phyloP scores from a whole-genome alignment of 805 yeast genomes.

The Lachancea thermotolerans region DNA sequence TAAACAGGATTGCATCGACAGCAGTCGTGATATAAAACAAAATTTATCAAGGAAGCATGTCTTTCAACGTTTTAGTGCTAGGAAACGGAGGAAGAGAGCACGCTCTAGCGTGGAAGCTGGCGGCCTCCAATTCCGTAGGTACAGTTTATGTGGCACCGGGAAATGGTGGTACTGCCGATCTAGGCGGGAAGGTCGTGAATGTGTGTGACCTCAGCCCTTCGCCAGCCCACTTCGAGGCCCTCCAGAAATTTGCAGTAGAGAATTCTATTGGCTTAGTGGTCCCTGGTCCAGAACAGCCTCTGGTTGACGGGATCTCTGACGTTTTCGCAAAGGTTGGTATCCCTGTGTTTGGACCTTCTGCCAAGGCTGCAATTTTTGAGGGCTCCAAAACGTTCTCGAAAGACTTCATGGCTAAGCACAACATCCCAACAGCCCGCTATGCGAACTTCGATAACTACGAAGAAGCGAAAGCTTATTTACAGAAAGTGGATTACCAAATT shows the following conservation, averaged over 20 bases:
- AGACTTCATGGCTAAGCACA: slow-evolving; percentile 85
- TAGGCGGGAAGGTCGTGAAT: slow-evolving; percentile 51
- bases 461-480: slow-evolving; percentile 66
- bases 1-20: too few species aligned
- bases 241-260: slow-evolving; percentile 68
- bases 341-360: slow-evolving; percentile 95
- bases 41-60: slow-evolving; percentile 10
- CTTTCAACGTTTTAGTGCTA: slow-evolving; percentile 66
- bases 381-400: slow-evolving; percentile 95
- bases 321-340: slow-evolving; percentile 76
- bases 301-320: slow-evolving; percentile 85
- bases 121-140: slow-evolving; percentile 66
- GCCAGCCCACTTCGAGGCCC: slow-evolving; percentile 57
- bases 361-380: slow-evolving; percentile 86
- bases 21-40: too few species aligned
- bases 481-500: slow-evolving; percentile 58
- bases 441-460: slow-evolving; percentile 73
- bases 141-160: slow-evolving; percentile 92
- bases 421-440: slow-evolving; percentile 91
- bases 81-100: slow-evolving; percentile 99
- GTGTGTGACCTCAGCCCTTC: slow-evolving; percentile 57
- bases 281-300: slow-evolving; percentile 99
- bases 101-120: slow-evolving; percentile 86
- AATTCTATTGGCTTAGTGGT: slow-evolving; percentile 66
- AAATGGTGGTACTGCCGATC: slow-evolving; percentile 78